Conservation (phyloP, 2,329 filamentous ascomycete species). For the Aspergillus proliferans region DNA sequence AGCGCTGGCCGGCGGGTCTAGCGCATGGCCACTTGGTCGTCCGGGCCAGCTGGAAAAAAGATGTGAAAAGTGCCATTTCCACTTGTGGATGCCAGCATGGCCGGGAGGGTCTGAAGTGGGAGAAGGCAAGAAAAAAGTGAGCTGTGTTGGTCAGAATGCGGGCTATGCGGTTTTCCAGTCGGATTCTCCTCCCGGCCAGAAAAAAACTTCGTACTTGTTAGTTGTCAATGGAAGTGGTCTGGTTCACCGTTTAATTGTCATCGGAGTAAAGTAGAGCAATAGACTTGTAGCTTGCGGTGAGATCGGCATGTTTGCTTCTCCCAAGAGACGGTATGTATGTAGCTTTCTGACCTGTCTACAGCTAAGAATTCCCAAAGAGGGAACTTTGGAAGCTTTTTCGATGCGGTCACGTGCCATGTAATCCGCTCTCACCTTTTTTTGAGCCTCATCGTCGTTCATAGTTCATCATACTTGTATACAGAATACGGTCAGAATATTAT, state of each 20-base stretch:
- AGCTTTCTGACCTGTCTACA: constrained; percentile 1
- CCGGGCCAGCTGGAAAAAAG: not conserved
- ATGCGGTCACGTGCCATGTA: not conserved
- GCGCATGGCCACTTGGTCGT: constrained; percentile 22
- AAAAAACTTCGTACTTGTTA: not conserved
- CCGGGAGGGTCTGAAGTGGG: not conserved
- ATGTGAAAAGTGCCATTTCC: not conserved
- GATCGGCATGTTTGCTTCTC: too few relatives aligned
- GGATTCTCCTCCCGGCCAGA: not conserved
- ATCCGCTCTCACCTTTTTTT: not conserved
- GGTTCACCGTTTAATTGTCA: not conserved
- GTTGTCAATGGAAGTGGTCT: not conserved
- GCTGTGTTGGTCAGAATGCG: not conserved
- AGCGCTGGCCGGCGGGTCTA: constrained; percentile 18
- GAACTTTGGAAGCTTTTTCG: not conserved
- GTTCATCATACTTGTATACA: not conserved
- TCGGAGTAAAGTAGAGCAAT: not conserved
- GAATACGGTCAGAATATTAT: not conserved
- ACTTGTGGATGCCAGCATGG: not conserved
- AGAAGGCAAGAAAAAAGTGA: not conserved
- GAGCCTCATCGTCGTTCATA: not conserved
- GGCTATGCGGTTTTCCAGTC: not conserved
- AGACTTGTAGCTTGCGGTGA: too few relatives aligned
- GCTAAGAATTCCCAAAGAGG: constrained; percentile 1
- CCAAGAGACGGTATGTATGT: too few relatives aligned